Percentiles rank a stretch among this genome's conserved stretches.
These are phyloP conservation scores for Cyclotella kingstonii DNA, from an alignment of 108 stramenopile species.

Conservation along the genomic window DNA sequence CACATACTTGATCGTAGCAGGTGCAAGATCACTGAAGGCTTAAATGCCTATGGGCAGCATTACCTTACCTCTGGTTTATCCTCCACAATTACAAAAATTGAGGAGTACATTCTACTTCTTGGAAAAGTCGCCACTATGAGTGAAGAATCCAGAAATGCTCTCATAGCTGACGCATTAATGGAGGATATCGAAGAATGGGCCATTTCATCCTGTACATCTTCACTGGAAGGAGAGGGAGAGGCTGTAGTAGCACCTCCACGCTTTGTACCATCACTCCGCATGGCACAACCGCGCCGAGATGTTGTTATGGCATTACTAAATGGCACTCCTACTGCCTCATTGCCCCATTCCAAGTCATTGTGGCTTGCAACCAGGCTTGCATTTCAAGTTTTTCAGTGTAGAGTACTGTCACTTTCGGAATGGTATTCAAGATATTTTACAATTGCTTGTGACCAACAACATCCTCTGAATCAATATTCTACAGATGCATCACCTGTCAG, in stretches of 20 bases:
- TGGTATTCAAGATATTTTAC: conserved; percentile 44
- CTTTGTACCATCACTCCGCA: neutral
- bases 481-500: neutral
- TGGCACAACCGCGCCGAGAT: conserved; percentile 36
- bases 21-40: neutral
- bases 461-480: too few relatives aligned
- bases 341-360: neutral
- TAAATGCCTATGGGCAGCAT: neutral
- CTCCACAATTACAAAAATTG: conserved; percentile 9
- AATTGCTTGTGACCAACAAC: conserved; percentile 6
- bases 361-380: conserved; percentile 22
- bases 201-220: neutral
- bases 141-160: conserved; percentile 3
- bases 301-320: conserved; percentile 25
- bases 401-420: conserved; percentile 31
- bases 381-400: conserved; percentile 35
- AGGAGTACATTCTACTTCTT: conserved; percentile 31
- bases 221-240: conserved; percentile 1
- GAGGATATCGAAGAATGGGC: conserved; percentile 23
- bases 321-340: neutral
- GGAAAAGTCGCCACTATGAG: conserved; percentile 9
- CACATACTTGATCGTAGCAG: neutral
- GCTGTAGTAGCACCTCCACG: too few relatives aligned
- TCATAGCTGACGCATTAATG: conserved; percentile 12
- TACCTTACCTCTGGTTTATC: neutral